These are phyloP conservation scores for Oleoguttula mirabilis DNA, from an alignment of 495 filamentous ascomycete species.

Conservation along the genomic window DNA sequence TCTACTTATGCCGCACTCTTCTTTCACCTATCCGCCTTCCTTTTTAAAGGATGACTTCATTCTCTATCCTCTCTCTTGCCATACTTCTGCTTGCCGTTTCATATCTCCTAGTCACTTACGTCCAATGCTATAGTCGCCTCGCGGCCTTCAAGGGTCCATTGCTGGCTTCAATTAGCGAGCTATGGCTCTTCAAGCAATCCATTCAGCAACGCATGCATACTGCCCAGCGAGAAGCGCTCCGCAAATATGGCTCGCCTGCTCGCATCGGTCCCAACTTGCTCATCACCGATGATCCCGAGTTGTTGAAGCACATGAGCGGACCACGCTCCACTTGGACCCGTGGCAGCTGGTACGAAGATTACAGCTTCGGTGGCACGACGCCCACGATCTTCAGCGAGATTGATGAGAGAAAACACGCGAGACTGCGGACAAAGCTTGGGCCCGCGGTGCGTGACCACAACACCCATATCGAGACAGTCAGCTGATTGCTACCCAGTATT, in stretches of 20 bases:
- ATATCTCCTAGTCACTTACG: too few relatives aligned
- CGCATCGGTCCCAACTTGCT: constrained; percentile 26
- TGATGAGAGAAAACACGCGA: constrained; percentile 22
- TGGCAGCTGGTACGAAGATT: constrained; percentile 23
- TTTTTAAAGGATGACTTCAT: too few relatives aligned
- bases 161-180: neutral
- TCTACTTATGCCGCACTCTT: too few relatives aligned
- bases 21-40: too few relatives aligned
- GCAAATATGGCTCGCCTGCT: constrained; percentile 15
- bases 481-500: too few relatives aligned
- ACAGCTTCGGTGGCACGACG: constrained; percentile 19
- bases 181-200: neutral
- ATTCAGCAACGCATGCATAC: neutral
- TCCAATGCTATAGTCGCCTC: too few relatives aligned
- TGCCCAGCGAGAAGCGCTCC: neutral
- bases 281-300: constrained; percentile 23
- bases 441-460: too few relatives aligned
- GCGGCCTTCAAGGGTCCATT: too few relatives aligned
- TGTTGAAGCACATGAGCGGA: constrained; percentile 24
- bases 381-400: constrained; percentile 25
- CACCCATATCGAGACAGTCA: too few relatives aligned
- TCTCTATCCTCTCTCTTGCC: too few relatives aligned
- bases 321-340: constrained; percentile 20
- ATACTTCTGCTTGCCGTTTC: too few relatives aligned
- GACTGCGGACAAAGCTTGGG: too few relatives aligned